Evolutionary conservation across 129 eudicot species (phyloP).

Genomic region (Tagetes patula): DNA sequence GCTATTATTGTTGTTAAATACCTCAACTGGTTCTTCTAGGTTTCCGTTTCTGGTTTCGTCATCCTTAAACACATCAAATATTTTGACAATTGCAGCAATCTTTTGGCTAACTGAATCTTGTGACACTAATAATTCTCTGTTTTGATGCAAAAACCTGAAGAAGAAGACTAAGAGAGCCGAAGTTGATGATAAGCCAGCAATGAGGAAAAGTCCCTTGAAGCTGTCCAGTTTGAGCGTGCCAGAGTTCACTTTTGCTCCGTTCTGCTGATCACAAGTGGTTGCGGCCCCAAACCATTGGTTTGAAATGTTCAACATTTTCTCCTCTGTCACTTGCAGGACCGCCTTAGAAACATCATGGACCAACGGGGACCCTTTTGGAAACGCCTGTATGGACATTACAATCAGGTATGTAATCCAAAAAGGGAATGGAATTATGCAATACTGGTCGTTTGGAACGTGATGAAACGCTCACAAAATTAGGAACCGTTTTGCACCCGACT

Average conservation of each 20-base stretch:
- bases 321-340: slow-evolving; percentile 24
- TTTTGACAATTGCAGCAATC: slow-evolving; percentile 12
- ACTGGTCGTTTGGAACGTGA: too few species aligned
- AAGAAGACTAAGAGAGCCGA: slow-evolving; percentile 15
- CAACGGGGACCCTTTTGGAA: slow-evolving; percentile 21
- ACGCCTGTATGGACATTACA: slow-evolving; percentile 17
- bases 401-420: background rate
- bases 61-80: slow-evolving; percentile 22
- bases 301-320: slow-evolving; percentile 18
- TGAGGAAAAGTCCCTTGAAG: slow-evolving; percentile 21
- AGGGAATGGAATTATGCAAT: background rate
- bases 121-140: slow-evolving; percentile 6
- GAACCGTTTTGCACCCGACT: too few species aligned
- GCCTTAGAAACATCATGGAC: slow-evolving; percentile 17
- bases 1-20: background rate
- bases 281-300: slow-evolving; percentile 16
- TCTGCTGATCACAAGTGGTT: slow-evolving; percentile 12
- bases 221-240: slow-evolving; percentile 14
- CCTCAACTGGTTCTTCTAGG: slow-evolving; percentile 12
- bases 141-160: slow-evolving; percentile 15
- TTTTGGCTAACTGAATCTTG: slow-evolving; percentile 20
- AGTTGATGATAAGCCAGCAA: slow-evolving; percentile 16
- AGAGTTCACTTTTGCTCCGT: background rate
- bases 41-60: slow-evolving; percentile 5
- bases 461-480: too few species aligned